These are phyloP conservation scores for Sclerotinia spermophila DNA, from an alignment of 2,329 filamentous ascomycete genomes.

Conservation along the genomic window DNA sequence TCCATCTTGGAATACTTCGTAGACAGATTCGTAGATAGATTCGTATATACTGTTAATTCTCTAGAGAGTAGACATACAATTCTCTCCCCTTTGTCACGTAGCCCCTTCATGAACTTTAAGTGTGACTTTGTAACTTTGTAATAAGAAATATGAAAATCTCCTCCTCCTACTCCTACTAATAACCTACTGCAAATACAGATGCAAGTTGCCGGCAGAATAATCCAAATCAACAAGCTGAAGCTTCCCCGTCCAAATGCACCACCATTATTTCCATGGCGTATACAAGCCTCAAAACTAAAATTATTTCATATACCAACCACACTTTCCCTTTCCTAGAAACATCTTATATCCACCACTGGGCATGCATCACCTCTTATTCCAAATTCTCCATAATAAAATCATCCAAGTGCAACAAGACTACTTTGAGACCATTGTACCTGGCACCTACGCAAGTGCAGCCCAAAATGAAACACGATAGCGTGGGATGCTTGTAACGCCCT, in stretches of 20 bases:
- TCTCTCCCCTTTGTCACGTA: neutral
- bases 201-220: constrained; percentile 6
- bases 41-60: neutral
- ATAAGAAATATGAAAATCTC: neutral
- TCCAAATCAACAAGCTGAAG: constrained; percentile 4
- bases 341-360: constrained; percentile 1
- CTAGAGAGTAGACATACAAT: no score
- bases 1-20: neutral
- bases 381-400: constrained; percentile 13
- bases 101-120: constrained; percentile 7
- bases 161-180: neutral
- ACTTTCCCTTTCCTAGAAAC: neutral
- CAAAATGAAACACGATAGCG: constrained; percentile 37
- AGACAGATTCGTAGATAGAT: neutral
- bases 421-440: constrained; percentile 17
- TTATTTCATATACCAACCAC: constrained; percentile 9
- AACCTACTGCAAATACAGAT: neutral
- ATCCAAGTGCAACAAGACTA: constrained; percentile 18
- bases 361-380: neutral
- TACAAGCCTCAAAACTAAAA: constrained; percentile 11
- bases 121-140: constrained; percentile 1
- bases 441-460: constrained; percentile 20
- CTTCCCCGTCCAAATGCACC: constrained; percentile 1
- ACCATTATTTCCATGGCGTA: constrained; percentile 2
- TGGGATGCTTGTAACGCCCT: constrained; percentile 31